Evolutionary conservation across 306 rosid genomes (phyloP), one percentile per base, ranked within the genome.

Genomic region (Prunus persica): DNA sequence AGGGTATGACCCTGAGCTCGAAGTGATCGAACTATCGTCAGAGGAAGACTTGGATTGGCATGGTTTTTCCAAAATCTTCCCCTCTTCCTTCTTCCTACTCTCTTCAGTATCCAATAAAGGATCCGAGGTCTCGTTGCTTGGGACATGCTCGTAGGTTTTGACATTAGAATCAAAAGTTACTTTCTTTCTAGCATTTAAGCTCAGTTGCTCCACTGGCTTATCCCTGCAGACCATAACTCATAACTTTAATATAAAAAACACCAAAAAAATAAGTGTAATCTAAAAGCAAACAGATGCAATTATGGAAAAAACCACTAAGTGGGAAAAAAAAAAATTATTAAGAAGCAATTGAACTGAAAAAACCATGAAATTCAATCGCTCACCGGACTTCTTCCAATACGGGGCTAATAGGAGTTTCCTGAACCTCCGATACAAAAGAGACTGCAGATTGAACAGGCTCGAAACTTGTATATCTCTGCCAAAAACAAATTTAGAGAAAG

Each of bases 91-190:
- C 69, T 77, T 62, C 82, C 19, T 77, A 30, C 24, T 60, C 52
- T 74, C 87, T 71, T 82, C 88, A 70, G 58, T 62, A 69, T 76
- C 82, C 3, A n/a, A 70, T 55, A 69, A 74, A 46, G 66, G 66
- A 69, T 72, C 86, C 22, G 10, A 57, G 58, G 61, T 79, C 62
- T 89, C 85, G 55, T 89, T 81, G 27, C 27, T 66, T 19, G 75
- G 67, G 76, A 80, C 89, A 73, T 82, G 86, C 75, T 95, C 97
- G 32, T 88, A 91, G 71, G 96, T 86, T 74, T 85, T 88, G 30
- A 95, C 89, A 78, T 83, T 90, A 25, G 93, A 86, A 84, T 95
- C 96, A 77, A 95, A 90, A 28, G 93, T 87, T 27, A 95, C 96
- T 83, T 90, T 91, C 91, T 88, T 95, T 81, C 77, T 87, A 43